A percentile compares a stretch with the other conserved stretches of the same genome.
phyloP scores from a whole-genome alignment of 2,329 filamentous ascomycete genomes.

The Pseudopyricularia javanii region DNA sequence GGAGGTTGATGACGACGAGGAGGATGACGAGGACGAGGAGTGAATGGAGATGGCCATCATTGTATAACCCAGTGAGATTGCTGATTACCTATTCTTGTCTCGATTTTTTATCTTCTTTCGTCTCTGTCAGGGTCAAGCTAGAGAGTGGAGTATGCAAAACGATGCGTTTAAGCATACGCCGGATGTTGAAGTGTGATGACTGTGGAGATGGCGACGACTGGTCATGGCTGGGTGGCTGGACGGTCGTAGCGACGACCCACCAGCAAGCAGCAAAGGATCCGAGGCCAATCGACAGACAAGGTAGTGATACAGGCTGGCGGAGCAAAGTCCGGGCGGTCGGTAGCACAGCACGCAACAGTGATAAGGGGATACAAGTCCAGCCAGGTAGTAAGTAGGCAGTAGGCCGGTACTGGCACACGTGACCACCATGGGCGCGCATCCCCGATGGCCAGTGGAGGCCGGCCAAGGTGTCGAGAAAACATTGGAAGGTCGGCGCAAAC shows the following conservation, averaged over 20 bases:
- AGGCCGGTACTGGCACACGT: not conserved
- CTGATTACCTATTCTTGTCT: not conserved
- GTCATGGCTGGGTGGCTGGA: too few species aligned
- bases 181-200: too few species aligned
- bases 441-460: not conserved
- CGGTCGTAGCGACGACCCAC: too few species aligned
- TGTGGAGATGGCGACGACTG: too few species aligned
- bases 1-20: slow-evolving; percentile 86
- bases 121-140: too few species aligned
- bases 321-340: not conserved
- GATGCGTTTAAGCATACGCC: too few species aligned
- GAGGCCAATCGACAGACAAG: too few species aligned
- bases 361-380: not conserved
- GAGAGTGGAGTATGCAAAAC: too few species aligned
- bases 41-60: not conserved
- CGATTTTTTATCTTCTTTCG: too few species aligned
- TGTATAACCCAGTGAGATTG: not conserved
- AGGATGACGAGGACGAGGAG: slow-evolving; percentile 45
- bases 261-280: too few species aligned
- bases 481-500: not conserved
- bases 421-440: not conserved
- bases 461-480: not conserved
- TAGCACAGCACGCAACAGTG: not conserved
- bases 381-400: not conserved
- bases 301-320: not conserved